Evolutionary conservation across 495 filamentous ascomycete species (phyloP).

Genomic region (Podospora australis): DNA sequence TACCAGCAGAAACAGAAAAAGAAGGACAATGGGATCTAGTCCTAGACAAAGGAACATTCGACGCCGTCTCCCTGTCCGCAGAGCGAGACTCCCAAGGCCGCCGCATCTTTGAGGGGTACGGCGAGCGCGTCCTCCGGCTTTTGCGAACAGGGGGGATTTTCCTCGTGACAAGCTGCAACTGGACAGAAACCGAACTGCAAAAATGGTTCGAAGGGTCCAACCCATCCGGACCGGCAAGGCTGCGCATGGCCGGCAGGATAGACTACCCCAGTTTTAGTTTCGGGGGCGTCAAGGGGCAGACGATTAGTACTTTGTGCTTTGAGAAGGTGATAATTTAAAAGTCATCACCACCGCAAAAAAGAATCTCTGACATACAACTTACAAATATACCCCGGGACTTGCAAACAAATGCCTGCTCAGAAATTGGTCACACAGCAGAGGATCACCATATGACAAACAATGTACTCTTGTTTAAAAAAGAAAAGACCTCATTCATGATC

Average conservation of each 20-base stretch:
- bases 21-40: conserved; percentile 93
- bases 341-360: background rate
- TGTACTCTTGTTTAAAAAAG: too few species aligned
- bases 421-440: too few species aligned
- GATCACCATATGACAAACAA: too few species aligned
- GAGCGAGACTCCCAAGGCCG: conserved; percentile 49
- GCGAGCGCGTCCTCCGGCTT: conserved; percentile 53
- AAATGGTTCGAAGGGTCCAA: conserved; percentile 57
- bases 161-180: conserved; percentile 92
- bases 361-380: background rate
- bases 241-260: conserved; percentile 54
- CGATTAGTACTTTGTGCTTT: conserved; percentile 79
- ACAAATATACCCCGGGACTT: conserved; percentile 2
- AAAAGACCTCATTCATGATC: too few species aligned
- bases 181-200: conserved; percentile 84
- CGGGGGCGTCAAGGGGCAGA: conserved; percentile 78
- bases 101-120: conserved; percentile 68
- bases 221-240: conserved; percentile 8
- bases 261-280: conserved; percentile 81
- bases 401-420: background rate
- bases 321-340: conserved; percentile 26
- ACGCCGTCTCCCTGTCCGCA: conserved; percentile 72
- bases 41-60: conserved; percentile 95
- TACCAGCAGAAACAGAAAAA: conserved; percentile 32
- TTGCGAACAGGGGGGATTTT: conserved; percentile 66